Evolutionary conservation across 192 early-diverging fungal species (phyloP).

Genomic region (Rhizophagus sp.): DNA sequence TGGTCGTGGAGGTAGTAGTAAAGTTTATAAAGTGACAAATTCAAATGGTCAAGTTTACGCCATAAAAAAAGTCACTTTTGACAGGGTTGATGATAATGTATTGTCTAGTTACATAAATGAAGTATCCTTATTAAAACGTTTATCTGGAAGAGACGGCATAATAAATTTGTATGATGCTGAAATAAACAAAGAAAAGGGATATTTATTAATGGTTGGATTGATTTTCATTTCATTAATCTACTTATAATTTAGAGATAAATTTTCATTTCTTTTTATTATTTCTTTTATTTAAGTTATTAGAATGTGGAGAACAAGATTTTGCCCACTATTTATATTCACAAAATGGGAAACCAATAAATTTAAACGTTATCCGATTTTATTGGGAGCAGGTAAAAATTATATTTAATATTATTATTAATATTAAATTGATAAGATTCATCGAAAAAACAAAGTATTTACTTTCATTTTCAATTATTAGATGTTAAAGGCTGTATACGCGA

Average conservation of each 20-base stretch:
- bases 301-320: constrained; percentile 90
- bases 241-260: background rate
- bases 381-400: constrained; percentile 73
- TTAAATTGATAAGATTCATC: background rate
- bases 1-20: constrained; percentile 85
- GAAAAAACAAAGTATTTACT: too few species aligned
- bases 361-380: constrained; percentile 78
- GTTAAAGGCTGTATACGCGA: constrained; percentile 83
- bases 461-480: constrained; percentile 53
- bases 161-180: constrained; percentile 80
- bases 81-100: constrained; percentile 60
- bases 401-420: background rate
- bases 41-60: constrained; percentile 67
- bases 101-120: constrained; percentile 84
- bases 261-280: background rate
- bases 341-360: constrained; percentile 53
- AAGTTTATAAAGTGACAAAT: constrained; percentile 86
- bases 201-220: constrained; percentile 66
- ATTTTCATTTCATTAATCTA: background rate
- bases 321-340: constrained; percentile 59
- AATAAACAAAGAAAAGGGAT: constrained; percentile 58
- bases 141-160: constrained; percentile 70
- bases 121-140: constrained; percentile 69
- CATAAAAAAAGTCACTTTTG: constrained; percentile 82
- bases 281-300: constrained; percentile 57